Evolutionary conservation across 129 eudicot species (phyloP), one percentile per base, ranked within the genome.

Genomic region (Silybum marianum): DNA sequence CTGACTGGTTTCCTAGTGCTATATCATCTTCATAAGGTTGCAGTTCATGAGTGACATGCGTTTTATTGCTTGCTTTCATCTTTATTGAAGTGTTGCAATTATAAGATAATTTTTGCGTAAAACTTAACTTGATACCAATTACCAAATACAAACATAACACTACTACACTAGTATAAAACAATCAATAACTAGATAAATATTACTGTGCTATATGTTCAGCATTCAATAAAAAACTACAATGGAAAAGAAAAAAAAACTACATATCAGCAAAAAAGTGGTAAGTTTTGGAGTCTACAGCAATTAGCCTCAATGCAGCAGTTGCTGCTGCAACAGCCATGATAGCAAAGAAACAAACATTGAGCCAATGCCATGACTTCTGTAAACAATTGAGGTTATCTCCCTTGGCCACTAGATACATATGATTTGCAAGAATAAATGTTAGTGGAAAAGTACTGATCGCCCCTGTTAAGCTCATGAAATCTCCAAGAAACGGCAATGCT

Each of bases 381-480:
- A 46, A 36, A 1, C 65, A 62, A 71, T 22, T 40, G 3, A 93
- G 77, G 80, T 84, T 87, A 60, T 78, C 79, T 38, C 36, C 80
- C 84, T 91, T 95, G 16, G 98, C 99, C 46, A 83, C 85, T 28
- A 93, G 76, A 82, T 93, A 93, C 99, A 93, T 96, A 89, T 96
- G 99, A 85, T 96, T 93, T 13, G 98, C 98, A 9, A 96, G 97
- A 71, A 96, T 96, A 75, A 96, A 96, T 3, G 98, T 93, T n/a
- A 96, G 95, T 1, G 99, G 98, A 84, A 96, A 89, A 2, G 97
- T 93, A 77, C 96, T 96, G 65, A 96, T 81, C 1, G 98, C 97
- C 4, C 99, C 99, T 0, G 98, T 91, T 32, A 96, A 90, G 85
- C 97, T 93, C 98, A 96, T 96, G 89, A 96, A 93, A 85, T 96